Evolutionary conservation across 1,284 basidiomycete species (phyloP), one percentile per base, ranked within the genome.

Genomic region (Uromyces viciae-fabae): DNA sequence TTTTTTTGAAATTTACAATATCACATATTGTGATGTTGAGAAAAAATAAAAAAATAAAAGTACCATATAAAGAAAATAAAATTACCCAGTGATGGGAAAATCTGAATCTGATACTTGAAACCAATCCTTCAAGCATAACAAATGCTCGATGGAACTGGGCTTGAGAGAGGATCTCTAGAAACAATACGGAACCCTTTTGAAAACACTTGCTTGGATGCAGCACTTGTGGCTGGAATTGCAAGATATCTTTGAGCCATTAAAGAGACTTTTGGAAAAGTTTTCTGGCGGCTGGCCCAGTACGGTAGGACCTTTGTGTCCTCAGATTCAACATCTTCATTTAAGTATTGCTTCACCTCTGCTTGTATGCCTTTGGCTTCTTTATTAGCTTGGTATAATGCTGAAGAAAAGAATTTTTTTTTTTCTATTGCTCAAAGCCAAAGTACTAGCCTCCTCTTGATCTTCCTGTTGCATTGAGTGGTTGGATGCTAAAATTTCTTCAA

Each of bases 111-210:
- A 73, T 22, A 15, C 7, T 22, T 40, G 49, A 22, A 54, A 73
- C 71, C 71, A 73, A 14, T 56, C 49, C 38, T 73, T 73, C 1
- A 73, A 25, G 31, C 71, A 73, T 5, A 73, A n/a, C 19, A 73
- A 17, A 42, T 38, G 14, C 31, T 73, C 71, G 25, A 73, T n/a
- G n/a, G n/a, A 52, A 9, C 7, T 31, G 8, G 69, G 42, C 28
- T 46, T 49, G 15, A 72, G 42, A 52, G 69, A n/a, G 33, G 43
- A 46, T 56, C 28, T 43, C 25, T 73, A 28, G 49, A 52, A 15
- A 73, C 22, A 36, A 73, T 36, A 19, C 28, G 31, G 4, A n/a
- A 14, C 14, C 19, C 54, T 25, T 54, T 73, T 5, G 43, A 49
- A 72, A 72, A 72, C 11, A 54, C 69, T 2, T 42, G n/a, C 40